Percentiles rank a stretch among this genome's conserved stretches.
Conservation (phyloP, 2,329 filamentous ascomycete species). For the Dactylonectria macrodidyma region DNA sequence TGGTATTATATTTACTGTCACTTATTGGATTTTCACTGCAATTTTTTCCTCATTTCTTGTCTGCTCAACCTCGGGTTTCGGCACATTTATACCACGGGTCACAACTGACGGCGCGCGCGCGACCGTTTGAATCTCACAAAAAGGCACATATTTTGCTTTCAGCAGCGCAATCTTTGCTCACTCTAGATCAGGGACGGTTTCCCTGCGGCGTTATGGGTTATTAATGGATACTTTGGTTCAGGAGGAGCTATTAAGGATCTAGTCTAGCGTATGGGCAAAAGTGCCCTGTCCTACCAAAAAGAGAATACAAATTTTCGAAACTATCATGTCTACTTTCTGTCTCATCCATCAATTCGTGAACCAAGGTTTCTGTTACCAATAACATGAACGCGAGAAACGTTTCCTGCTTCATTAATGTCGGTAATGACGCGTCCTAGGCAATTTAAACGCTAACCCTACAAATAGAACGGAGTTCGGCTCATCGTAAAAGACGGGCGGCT, state of each 20-base stretch:
- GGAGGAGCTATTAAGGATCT: background rate
- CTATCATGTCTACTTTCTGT: background rate
- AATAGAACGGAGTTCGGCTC: background rate
- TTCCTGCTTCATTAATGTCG: background rate
- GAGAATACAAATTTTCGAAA: slow-evolving; percentile 6
- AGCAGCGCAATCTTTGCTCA: slow-evolving; percentile 22
- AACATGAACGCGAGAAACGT: background rate
- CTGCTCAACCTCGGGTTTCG: slow-evolving; percentile 33
- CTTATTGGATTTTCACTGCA: slow-evolving; percentile 11
- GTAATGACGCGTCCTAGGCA: background rate
- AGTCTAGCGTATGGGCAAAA: background rate
- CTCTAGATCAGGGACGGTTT: slow-evolving; percentile 19
- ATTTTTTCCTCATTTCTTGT: slow-evolving; percentile 9
- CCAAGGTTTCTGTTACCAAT: background rate
- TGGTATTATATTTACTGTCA: slow-evolving; percentile 21
- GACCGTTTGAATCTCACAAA: slow-evolving; percentile 23
- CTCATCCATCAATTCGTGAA: background rate
- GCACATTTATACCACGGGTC: slow-evolving; percentile 42
- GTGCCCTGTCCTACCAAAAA: background rate
- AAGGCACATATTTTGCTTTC: slow-evolving; percentile 34
- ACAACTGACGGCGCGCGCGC: slow-evolving; percentile 23
- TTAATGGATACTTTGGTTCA: slow-evolving; percentile 1
- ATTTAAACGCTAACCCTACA: background rate
- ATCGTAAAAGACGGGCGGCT: slow-evolving; percentile 17
- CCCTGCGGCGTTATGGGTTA: slow-evolving; percentile 16